A percentile compares a stretch with the other conserved stretches of the same genome.
phyloP scores from a whole-genome alignment of 208 protist genomes.

The Blechomonas ayalai region DNA sequence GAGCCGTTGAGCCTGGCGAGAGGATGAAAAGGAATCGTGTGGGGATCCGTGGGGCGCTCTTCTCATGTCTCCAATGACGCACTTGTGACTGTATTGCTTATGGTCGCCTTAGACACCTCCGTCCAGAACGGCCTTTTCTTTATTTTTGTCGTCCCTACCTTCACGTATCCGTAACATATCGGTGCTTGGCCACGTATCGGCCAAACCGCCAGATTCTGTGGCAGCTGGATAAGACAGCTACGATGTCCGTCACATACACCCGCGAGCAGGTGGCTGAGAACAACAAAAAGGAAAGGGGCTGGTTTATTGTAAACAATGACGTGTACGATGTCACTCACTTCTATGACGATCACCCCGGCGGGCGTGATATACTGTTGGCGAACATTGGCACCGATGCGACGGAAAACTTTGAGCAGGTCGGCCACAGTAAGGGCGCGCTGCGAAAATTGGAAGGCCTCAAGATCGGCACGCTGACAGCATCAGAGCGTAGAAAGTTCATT shows the following conservation, averaged over 20 bases:
- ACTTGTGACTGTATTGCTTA: too few species aligned
- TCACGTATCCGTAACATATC: too few species aligned
- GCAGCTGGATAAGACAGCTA: not conserved
- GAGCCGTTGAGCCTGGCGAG: too few species aligned
- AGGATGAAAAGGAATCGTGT: too few species aligned
- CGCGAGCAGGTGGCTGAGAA: constrained; percentile 51
- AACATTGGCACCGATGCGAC: constrained; percentile 70
- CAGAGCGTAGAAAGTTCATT: constrained; percentile 27
- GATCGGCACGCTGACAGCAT: constrained; percentile 33
- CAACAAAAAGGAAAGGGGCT: constrained; percentile 39
- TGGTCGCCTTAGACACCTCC: too few species aligned
- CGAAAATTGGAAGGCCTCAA: constrained; percentile 30
- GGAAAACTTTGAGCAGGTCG: constrained; percentile 56
- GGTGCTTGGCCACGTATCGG: too few species aligned
- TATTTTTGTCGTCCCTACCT: too few species aligned
- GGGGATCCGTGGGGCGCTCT: too few species aligned
- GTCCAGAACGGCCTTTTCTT: too few species aligned
- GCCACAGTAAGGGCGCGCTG: constrained; percentile 49
- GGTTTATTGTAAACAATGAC: constrained; percentile 75
- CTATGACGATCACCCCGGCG: constrained; percentile 76
- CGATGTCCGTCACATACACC: constrained; percentile 24
- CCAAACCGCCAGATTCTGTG: too few species aligned
- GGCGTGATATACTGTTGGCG: constrained; percentile 55
- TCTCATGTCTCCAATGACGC: too few species aligned
- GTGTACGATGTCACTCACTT: constrained; percentile 76